Evolutionary conservation across 1,139 yeast genomes (phyloP).

Genomic region (Yamadazyma spencermartinsiae): DNA sequence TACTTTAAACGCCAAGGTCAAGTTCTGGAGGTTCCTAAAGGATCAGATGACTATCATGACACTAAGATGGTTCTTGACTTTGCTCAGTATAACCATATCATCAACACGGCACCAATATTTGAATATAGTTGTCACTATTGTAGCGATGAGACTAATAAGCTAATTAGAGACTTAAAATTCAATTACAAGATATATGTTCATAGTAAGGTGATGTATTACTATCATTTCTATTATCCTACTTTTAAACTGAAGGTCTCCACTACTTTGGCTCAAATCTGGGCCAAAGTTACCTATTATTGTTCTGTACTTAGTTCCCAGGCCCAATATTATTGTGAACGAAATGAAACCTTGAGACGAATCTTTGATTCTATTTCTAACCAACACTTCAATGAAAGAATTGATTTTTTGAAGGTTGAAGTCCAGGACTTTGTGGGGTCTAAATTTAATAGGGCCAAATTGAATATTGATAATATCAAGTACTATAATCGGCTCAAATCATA

Average conservation of each 20-base stretch:
- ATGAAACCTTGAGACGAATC: not conserved
- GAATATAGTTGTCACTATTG: not conserved
- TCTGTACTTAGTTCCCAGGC: not conserved
- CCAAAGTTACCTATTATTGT: slow-evolving; percentile 2
- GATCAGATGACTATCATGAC: not conserved
- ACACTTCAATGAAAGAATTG: not conserved
- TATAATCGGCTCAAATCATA: not conserved
- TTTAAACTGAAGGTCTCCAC: slow-evolving; percentile 5
- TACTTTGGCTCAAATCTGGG: not conserved
- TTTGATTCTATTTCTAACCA: not conserved
- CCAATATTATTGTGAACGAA: not conserved
- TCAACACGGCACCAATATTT: not conserved
- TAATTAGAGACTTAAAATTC: slow-evolving; percentile 9
- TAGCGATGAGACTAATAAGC: slow-evolving; percentile 1
- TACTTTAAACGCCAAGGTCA: not conserved
- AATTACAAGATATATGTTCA: slow-evolving; percentile 16
- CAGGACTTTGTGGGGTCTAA: slow-evolving; percentile 1
- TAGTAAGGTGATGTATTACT: slow-evolving; percentile 12
- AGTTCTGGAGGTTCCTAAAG: not conserved
- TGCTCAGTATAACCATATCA: not conserved
- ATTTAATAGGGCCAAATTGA: not conserved
- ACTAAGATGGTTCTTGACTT: not conserved
- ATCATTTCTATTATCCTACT: slow-evolving; percentile 14
- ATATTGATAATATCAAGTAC: not conserved
- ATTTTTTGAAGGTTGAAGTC: not conserved